Base-by-base conservation (phyloP, 202 grass and related monocot genomes). In the Carex arenaria region DNA sequence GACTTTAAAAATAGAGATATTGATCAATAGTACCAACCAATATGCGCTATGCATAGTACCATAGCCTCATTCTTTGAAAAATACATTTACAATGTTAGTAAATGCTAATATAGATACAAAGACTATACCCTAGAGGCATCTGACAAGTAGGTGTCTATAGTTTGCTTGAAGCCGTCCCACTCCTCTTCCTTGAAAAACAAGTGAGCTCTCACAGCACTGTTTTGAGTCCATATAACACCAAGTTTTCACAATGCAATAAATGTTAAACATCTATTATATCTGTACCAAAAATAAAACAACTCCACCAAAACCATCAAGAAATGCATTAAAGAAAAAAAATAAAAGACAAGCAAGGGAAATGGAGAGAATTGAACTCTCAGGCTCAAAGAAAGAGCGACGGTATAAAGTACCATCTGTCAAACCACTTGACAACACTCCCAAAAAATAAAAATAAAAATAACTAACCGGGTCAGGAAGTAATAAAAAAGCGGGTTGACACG, bases 311-410 rank as follows among this genome's bases (percentile, higher is more conserved):
- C 42, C 26, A 78, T 78, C 54, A 78, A 60, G 87, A 84, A 70
- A 89, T 51, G 81, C 34, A 18, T 56, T 55, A 36, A 64, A 82
- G 83, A 87, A 76, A 81, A 81, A 84, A 88, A 86, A 81, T 40
- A 87, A 84, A 71, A 71, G 89, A 55, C 52, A 15, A 31, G 47
- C 60, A 85, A 90, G 93, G 93, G 93, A 92, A 89, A 94, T 94
- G 93, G 93, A 94, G 92, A 94, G 92, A 94, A 90, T 92, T 94
- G 93, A 94, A 94, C 90, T 92, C 93, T 94, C 93, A 92, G 80
- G 93, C 93, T 95, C 93, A 89, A 87, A 87, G 90, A 89, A 87
- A 87, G 92, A 94, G 90, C 89, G 90, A 92, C 84, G 89, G 87
- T 86, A 89, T 91, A 53, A 89, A 89, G 28, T 56, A 78, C 73